Conservation (phyloP, 1,284 basidiomycete genomes). For the Puccinia hordei region DNA sequence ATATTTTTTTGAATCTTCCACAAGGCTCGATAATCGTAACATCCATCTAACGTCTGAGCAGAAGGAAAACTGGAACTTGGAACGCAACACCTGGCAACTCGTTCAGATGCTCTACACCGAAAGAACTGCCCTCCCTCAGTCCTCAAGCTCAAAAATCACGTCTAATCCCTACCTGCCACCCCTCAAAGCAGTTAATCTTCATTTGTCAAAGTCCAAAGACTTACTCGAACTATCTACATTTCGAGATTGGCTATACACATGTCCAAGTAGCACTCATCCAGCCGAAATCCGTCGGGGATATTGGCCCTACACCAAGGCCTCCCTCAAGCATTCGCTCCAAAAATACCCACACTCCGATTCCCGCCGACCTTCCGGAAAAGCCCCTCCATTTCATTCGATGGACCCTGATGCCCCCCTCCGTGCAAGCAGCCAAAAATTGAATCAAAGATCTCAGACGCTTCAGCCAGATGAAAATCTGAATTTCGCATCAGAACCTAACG, state of each 20-base stretch:
- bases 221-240: constrained; percentile 71
- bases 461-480: constrained; percentile 60
- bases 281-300: constrained; percentile 76
- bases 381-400: constrained; percentile 65
- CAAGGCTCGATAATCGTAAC: constrained; percentile 39
- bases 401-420: constrained; percentile 72
- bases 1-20: background rate
- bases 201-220: constrained; percentile 67
- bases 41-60: constrained; percentile 31
- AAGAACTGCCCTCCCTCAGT: constrained; percentile 32
- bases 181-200: constrained; percentile 70
- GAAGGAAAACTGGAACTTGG: constrained; percentile 67
- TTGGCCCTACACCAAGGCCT: constrained; percentile 77
- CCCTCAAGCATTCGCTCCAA: constrained; percentile 68
- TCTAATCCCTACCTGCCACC: constrained; percentile 62
- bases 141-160: constrained; percentile 1
- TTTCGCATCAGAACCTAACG: background rate
- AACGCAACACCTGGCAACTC: constrained; percentile 78
- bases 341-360: constrained; percentile 60
- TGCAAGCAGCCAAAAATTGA: constrained; percentile 61
- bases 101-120: constrained; percentile 67
- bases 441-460: constrained; percentile 67
- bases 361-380: constrained; percentile 3
- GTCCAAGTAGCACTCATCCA: constrained; percentile 65
- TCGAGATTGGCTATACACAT: constrained; percentile 78